These are phyloP conservation scores for Diaporthe ilicicola DNA, from an alignment of 2,329 filamentous ascomycete species.

Conservation along the genomic window DNA sequence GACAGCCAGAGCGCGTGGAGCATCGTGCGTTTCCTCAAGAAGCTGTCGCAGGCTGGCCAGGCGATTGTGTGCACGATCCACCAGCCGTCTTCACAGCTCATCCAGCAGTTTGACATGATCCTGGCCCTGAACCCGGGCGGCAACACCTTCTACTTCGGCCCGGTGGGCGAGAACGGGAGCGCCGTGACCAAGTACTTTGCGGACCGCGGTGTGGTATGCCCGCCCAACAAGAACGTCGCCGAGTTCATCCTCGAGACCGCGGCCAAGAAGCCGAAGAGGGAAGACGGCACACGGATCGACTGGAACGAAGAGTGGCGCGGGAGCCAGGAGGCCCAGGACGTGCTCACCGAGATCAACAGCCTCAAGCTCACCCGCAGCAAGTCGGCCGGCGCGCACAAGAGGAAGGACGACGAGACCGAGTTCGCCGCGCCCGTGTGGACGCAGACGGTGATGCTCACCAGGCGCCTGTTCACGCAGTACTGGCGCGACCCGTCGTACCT, in stretches of 20 bases:
- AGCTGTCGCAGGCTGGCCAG: conserved; percentile 58
- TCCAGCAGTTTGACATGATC: conserved; percentile 60
- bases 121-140: conserved; percentile 65
- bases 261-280: conserved; percentile 51
- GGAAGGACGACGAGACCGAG: conserved; percentile 46
- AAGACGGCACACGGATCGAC: conserved; percentile 53
- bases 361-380: conserved; percentile 55
- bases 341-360: conserved; percentile 43
- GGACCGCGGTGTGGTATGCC: conserved; percentile 59
- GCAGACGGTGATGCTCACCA: conserved; percentile 63
- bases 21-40: conserved; percentile 75
- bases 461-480: conserved; percentile 68
- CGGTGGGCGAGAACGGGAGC: conserved; percentile 71
- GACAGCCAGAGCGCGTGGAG: conserved; percentile 79
- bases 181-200: conserved; percentile 67
- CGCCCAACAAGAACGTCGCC: conserved; percentile 65
- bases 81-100: conserved; percentile 53
- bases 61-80: conserved; percentile 56
- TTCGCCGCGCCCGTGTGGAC: conserved; percentile 67
- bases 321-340: conserved; percentile 43
- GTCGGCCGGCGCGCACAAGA: conserved; percentile 55
- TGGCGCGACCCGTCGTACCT: conserved; percentile 73
- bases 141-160: conserved; percentile 78
- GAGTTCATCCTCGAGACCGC: conserved; percentile 67
- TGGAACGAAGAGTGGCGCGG: conserved; percentile 47